Base-by-base conservation (phyloP, 768 basidiomycete species). In the Porpolomopsis calyptriformis region DNA sequence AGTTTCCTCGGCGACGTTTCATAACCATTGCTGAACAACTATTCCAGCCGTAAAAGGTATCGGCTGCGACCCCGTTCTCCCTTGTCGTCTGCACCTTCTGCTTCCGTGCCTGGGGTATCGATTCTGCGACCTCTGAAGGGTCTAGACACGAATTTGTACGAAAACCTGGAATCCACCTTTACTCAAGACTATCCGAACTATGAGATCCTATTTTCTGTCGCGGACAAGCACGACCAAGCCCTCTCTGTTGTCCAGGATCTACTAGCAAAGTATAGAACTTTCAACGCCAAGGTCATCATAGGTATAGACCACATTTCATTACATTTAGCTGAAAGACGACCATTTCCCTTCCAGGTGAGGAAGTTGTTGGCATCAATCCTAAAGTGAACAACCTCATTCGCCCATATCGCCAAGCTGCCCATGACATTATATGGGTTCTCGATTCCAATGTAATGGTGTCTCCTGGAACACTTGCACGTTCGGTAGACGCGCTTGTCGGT, bases 321-420 rank as follows among this genome's bases (percentile, higher is more conserved):
- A 19, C 35, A 46, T 24, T 34, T 34, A 6, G 48, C 45, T 24
- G 4, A 27, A 14, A 29, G 7, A 48, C 34, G 16, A 34, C 46
- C 23, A 6, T 27, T 49, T 12, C 31, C 46, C 40, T 27, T 37
- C 4, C 53, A 91, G 91, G 90, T 40, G 82, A 88, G 56, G 80
- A 86, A 50, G 60, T 74, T 38, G 83, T 94, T 16, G 93, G 94
- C 4, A 80, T 89, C 22, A 99, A 99, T 55, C 96, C 96, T 0
- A 98, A 98, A 71, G 84, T 98, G 55, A 97, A 97, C 69, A 98
- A 98, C 63, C 81, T 99, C 39, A 73, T 92, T 51, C 80, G 80
- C 26, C 76, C 93, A 11, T 97, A 92, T 61, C 70, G 72, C 37
- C 67, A 77, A 57, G 96, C 94, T 0, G 66, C 73, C 45, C 71